Base-by-base conservation (phyloP, 1,139 yeast species). In the Blastobotrys apis region DNA sequence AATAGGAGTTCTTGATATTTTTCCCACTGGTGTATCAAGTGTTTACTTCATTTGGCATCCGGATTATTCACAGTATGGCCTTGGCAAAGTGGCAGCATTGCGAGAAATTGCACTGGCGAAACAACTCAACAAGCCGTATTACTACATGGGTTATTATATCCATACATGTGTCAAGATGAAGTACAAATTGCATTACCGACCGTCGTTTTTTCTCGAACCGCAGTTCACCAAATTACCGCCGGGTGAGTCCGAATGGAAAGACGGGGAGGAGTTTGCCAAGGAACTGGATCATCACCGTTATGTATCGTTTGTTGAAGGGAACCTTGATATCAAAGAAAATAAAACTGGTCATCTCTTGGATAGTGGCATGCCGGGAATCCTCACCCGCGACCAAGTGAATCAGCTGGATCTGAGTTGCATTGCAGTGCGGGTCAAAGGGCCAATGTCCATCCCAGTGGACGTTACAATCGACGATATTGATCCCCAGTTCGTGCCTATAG, bases 21-120 rank as follows among this genome's bases (percentile, higher is more conserved):
- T 90, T 31, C 95, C 95, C 0, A 64, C 77, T 15, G 84, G 90
- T 0, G 63, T 90, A 0, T 86, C 95, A 0, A 81, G 95, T 0
- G 92, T 90, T 1, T 90, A 88, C 58, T 84, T 88, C 57, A 78
- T 88, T 15, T 87, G 94, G 86, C 94, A 88, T 58, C 94, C 95
- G 0, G 90, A 80, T 49, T 82, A 73, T 60, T 79, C 81, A 1
- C 72, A 77, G 46, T 66, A 82, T 50, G 82, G 88, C 0, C 63
- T 88, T 32, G 97, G 97, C 0, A 84, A 86, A 25, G 61, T 88
- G 1, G 80, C 90, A 47, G 94, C 87, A 0, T 56, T 87, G 26
- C 65, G 85, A 32, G 97, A 90, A 57, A 67, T 86, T 39, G 71
- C 77, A 3, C 62, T 85, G 30, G 52, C 70, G 2, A 38, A 56